A percentile compares a stretch with the other conserved stretches of the same genome.
Evolutionary conservation across 164 flowering plant species (phyloP).

Genomic region (Umbilicus rupestris): DNA sequence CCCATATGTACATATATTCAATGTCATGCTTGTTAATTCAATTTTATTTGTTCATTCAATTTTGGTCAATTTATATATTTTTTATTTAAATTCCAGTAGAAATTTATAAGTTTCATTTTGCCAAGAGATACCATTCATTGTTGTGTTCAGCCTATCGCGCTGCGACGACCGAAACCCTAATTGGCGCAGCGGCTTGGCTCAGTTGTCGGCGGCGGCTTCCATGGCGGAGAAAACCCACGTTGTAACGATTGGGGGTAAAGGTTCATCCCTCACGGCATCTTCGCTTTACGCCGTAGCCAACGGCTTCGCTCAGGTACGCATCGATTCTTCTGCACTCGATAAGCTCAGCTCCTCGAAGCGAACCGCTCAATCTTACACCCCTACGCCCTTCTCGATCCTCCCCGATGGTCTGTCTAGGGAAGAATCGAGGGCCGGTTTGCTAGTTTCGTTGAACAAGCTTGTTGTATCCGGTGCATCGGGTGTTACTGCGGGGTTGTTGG

Average conservation of each 20-base stretch:
- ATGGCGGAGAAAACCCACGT: background rate
- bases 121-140: too few species aligned
- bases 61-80: too few species aligned
- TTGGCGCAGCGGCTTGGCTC: background rate
- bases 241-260: background rate
- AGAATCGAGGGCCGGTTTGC: background rate
- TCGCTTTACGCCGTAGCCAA: background rate
- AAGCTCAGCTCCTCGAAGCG: background rate
- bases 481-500: background rate
- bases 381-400: background rate
- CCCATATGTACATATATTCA: too few species aligned
- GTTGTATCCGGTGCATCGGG: background rate
- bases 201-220: background rate
- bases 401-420: background rate
- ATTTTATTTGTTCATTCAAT: too few species aligned
- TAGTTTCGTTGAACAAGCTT: background rate
- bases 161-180: background rate
- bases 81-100: too few species aligned
- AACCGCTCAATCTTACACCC: background rate
- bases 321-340: conserved; percentile 5
- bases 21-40: too few species aligned
- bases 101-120: too few species aligned
- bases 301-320: background rate
- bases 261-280: background rate
- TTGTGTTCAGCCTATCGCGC: background rate